Percentiles rank a stretch among this genome's conserved stretches.
phyloP scores from a whole-genome alignment of 768 basidiomycete species.

The Panaeolus cyanescens region DNA sequence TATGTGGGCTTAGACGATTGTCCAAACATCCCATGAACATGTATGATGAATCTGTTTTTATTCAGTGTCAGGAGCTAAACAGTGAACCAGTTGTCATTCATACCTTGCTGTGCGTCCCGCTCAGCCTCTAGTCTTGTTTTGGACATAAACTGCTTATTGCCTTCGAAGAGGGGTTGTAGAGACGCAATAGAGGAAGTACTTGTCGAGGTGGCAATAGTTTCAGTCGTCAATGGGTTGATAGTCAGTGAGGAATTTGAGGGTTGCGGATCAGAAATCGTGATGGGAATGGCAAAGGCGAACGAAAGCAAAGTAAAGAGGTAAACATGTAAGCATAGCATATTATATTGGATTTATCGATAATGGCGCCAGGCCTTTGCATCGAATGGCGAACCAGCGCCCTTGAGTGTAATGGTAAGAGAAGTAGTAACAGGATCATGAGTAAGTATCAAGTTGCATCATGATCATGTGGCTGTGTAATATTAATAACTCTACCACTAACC shows the following conservation, averaged over 20 bases:
- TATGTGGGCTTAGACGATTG: conserved; percentile 23
- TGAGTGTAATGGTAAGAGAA: not conserved
- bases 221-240: not conserved
- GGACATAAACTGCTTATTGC: conserved; percentile 25
- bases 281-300: not conserved
- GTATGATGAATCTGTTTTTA: not conserved
- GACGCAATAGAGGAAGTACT: not conserved
- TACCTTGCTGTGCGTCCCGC: conserved; percentile 20
- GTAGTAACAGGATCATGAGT: not conserved
- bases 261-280: not conserved
- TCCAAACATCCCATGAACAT: conserved; percentile 4
- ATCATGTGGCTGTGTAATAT: not conserved
- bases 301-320: conserved; percentile 16
- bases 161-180: conserved; percentile 15
- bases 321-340: conserved; percentile 1
- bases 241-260: not conserved
- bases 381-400: conserved; percentile 34
- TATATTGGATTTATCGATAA: conserved; percentile 2
- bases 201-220: not conserved
- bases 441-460: not conserved
- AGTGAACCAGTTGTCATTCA: conserved; percentile 24
- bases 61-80: conserved; percentile 15
- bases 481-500: too few relatives aligned
- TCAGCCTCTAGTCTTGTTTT: conserved; percentile 14
- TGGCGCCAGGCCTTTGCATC: conserved; percentile 32